Percentiles rank a stretch among this genome's conserved stretches.
phyloP scores from a whole-genome alignment of 352 stramenopile species.

The Phytopythium helicoides region DNA sequence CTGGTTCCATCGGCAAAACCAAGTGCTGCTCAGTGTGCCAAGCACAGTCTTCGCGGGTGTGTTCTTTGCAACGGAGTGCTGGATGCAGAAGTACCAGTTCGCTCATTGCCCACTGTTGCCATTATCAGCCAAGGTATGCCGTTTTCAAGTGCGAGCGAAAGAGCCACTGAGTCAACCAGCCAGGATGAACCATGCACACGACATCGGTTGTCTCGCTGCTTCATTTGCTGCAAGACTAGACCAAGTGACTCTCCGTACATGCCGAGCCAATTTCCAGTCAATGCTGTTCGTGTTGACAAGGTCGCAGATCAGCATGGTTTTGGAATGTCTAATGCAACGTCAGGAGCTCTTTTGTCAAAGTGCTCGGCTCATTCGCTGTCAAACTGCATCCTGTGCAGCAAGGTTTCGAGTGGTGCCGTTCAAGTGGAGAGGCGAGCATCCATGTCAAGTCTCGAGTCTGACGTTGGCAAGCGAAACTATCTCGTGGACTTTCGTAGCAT shows the following conservation, averaged over 20 bases:
- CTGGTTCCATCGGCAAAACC: background rate
- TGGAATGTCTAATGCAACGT: background rate
- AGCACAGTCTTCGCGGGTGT: conserved; percentile 63
- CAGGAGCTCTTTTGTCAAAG: conserved; percentile 13
- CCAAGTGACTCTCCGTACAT: background rate
- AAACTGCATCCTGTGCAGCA: conserved; percentile 68
- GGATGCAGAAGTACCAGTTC: background rate
- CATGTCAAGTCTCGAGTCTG: too few relatives aligned
- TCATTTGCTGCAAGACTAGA: conserved; percentile 45
- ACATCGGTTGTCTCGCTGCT: conserved; percentile 56
- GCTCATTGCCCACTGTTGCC: background rate
- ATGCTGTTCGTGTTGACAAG: background rate
- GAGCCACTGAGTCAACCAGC: background rate
- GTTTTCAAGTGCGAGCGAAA: too few relatives aligned
- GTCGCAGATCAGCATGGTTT: background rate
- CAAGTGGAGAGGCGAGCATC: background rate
- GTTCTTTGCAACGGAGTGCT: conserved; percentile 40
- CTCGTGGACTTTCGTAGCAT: too few relatives aligned
- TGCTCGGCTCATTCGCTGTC: conserved; percentile 53
- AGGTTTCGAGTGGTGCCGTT: background rate
- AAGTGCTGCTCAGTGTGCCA: conserved; percentile 19
- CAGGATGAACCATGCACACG: conserved; percentile 31
- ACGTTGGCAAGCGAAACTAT: background rate
- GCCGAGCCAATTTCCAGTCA: background rate
- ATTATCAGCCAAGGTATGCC: background rate